phyloP scores from a whole-genome alignment of 495 filamentous ascomycete genomes.

The Pseudoneurospora amorphoporcata region DNA sequence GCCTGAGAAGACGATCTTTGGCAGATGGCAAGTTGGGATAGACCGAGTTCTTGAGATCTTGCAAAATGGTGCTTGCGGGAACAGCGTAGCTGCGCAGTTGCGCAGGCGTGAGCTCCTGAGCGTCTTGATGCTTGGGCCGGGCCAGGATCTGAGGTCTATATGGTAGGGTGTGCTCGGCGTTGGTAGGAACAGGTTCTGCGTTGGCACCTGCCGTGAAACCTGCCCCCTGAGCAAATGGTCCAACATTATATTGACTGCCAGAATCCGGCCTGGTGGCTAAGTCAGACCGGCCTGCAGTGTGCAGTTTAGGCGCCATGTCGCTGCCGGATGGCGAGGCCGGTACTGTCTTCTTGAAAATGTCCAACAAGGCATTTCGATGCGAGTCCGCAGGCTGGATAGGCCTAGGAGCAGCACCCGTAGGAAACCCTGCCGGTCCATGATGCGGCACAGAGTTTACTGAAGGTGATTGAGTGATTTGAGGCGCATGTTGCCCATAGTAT shows the following conservation, averaged over 20 bases:
- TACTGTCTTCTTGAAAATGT: constrained; percentile 39
- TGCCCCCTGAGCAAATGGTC: constrained; percentile 18
- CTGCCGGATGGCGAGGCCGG: constrained; percentile 15
- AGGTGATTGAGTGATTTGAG: constrained; percentile 1
- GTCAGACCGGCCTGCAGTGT: constrained; percentile 5
- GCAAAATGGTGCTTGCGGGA: neutral
- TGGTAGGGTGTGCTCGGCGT: constrained; percentile 31
- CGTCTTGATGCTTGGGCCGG: constrained; percentile 22
- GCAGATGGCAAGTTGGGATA: constrained; percentile 13
- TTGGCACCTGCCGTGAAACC: constrained; percentile 18
- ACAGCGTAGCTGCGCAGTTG: constrained; percentile 12
- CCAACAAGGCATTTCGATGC: constrained; percentile 35
- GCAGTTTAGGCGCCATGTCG: constrained; percentile 4
- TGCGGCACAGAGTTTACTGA: neutral
- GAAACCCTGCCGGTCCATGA: neutral
- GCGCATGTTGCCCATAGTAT: constrained; percentile 12
- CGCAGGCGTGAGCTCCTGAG: neutral
- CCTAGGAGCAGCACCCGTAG: constrained; percentile 6
- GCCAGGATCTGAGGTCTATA: constrained; percentile 32
- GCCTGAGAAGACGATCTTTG: constrained; percentile 8
- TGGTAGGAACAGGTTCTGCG: constrained; percentile 22
- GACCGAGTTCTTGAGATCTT: constrained; percentile 5
- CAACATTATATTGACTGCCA: constrained; percentile 6
- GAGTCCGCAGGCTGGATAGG: constrained; percentile 28
- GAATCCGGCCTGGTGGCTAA: constrained; percentile 9